phyloP scores from a whole-genome alignment of 2,329 filamentous ascomycete genomes.

The Geosmithia morbida region DNA sequence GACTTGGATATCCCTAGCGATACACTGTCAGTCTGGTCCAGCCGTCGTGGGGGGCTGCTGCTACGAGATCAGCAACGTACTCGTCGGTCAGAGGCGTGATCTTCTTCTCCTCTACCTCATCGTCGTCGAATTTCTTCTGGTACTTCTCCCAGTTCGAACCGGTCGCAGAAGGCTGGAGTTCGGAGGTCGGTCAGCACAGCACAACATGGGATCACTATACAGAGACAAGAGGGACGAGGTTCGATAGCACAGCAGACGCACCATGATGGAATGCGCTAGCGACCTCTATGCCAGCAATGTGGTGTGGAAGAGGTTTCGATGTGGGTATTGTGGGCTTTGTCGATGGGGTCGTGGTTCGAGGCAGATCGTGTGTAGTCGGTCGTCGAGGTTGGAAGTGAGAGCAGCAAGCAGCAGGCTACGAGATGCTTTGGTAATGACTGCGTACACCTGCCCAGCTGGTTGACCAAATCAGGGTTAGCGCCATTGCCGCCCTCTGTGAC shows the following conservation, averaged over 20 bases:
- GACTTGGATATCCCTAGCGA: slow-evolving; percentile 84
- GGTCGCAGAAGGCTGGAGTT: slow-evolving; percentile 74
- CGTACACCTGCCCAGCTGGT: not conserved
- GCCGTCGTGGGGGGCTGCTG: slow-evolving; percentile 8
- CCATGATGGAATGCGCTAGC: slow-evolving; percentile 20
- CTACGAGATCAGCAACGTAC: slow-evolving; percentile 35
- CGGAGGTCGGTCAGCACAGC: not conserved
- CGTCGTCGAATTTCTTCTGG: slow-evolving; percentile 90
- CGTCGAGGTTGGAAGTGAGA: not conserved
- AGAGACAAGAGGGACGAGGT: not conserved
- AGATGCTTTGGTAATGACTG: slow-evolving; percentile 1
- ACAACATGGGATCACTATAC: not conserved
- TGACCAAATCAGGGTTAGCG: not conserved
- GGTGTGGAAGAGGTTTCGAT: not conserved
- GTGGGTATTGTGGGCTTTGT: not conserved
- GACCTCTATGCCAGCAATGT: not conserved
- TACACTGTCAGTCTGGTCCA: not conserved
- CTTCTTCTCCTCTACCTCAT: slow-evolving; percentile 98
- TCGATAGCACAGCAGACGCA: slow-evolving; percentile 10
- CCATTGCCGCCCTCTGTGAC: not conserved
- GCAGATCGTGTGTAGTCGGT: not conserved
- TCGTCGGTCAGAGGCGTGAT: slow-evolving; percentile 94
- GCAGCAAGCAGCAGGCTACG: not conserved
- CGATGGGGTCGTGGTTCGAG: not conserved
- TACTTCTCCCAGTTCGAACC: slow-evolving; percentile 98